Conservation (phyloP, 306 rosid genomes). For the Pueraria montana region DNA sequence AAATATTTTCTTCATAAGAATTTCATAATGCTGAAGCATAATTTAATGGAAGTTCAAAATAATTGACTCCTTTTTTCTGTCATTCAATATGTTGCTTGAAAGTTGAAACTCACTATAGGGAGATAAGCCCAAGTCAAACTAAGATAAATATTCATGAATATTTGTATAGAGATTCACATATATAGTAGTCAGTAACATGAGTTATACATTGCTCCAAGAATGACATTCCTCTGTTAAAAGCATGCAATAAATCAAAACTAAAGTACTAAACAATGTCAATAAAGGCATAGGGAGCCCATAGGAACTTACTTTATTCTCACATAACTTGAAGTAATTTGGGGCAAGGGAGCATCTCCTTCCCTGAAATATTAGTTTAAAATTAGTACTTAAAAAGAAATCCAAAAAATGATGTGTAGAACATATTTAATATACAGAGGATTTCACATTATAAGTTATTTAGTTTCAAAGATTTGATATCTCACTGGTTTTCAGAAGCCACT, state of each 20-base stretch:
- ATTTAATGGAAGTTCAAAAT: slow-evolving; percentile 27
- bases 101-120: slow-evolving; percentile 12
- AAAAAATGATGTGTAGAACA: slow-evolving; percentile 1
- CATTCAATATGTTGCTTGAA: slow-evolving; percentile 14
- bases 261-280: slow-evolving; percentile 21
- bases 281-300: background rate
- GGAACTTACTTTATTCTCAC: slow-evolving; percentile 85
- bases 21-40: slow-evolving; percentile 26
- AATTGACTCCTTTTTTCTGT: slow-evolving; percentile 27
- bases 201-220: slow-evolving; percentile 27
- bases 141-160: slow-evolving; percentile 26
- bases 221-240: slow-evolving; percentile 21
- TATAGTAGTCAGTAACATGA: slow-evolving; percentile 10
- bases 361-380: slow-evolving; percentile 61
- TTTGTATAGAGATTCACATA: slow-evolving; percentile 24
- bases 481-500: slow-evolving; percentile 93
- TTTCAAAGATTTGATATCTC: slow-evolving; percentile 56
- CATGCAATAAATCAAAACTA: slow-evolving; percentile 36
- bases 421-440: slow-evolving; percentile 34
- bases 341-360: slow-evolving; percentile 78
- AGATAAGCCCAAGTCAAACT: slow-evolving; percentile 29
- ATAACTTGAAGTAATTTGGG: slow-evolving; percentile 76
- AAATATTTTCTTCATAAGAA: slow-evolving; percentile 30
- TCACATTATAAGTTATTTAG: slow-evolving; percentile 5
- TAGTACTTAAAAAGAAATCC: slow-evolving; percentile 30